These are phyloP conservation scores for Scheffersomyces lignicola DNA, from an alignment of 1,139 yeast genomes.

Conservation along the genomic window DNA sequence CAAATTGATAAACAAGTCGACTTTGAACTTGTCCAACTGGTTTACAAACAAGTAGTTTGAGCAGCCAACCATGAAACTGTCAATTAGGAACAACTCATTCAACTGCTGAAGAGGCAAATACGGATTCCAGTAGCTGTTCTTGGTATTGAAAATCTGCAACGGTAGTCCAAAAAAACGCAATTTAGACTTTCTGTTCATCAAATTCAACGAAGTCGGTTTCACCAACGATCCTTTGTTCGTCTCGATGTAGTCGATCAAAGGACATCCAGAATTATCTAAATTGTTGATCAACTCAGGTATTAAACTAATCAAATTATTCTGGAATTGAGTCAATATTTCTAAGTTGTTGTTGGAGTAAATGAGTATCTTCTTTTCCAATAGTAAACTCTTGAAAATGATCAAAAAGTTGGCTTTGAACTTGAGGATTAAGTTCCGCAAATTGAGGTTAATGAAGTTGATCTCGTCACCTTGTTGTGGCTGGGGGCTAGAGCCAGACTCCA, in stretches of 20 bases:
- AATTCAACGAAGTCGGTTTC: slow-evolving; percentile 70
- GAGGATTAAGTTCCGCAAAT: slow-evolving; percentile 63
- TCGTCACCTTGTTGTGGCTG: slow-evolving; percentile 29
- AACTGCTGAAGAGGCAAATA: slow-evolving; percentile 90
- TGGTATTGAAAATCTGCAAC: slow-evolving; percentile 73
- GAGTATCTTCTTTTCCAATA: slow-evolving; percentile 69
- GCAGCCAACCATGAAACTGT: slow-evolving; percentile 79
- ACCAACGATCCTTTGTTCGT: slow-evolving; percentile 43
- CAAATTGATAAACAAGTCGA: slow-evolving; percentile 43
- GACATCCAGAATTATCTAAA: slow-evolving; percentile 79
- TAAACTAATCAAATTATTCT: slow-evolving; percentile 68
- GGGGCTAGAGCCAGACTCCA: background rate
- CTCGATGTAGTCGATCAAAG: slow-evolving; percentile 59
- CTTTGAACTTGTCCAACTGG: slow-evolving; percentile 58
- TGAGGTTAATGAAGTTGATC: slow-evolving; percentile 69
- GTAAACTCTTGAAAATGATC: slow-evolving; percentile 69
- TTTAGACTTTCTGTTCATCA: slow-evolving; percentile 77
- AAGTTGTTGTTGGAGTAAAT: slow-evolving; percentile 77
- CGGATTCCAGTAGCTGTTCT: slow-evolving; percentile 89
- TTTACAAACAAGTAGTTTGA: slow-evolving; percentile 79
- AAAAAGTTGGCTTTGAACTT: slow-evolving; percentile 63
- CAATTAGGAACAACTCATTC: slow-evolving; percentile 58
- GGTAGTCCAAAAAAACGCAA: slow-evolving; percentile 86
- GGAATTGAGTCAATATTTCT: slow-evolving; percentile 76
- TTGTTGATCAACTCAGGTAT: slow-evolving; percentile 76